Evolutionary conservation across 306 rosid genomes (phyloP), one percentile per base, ranked within the genome.

Genomic region (Dryas alaskensis): DNA sequence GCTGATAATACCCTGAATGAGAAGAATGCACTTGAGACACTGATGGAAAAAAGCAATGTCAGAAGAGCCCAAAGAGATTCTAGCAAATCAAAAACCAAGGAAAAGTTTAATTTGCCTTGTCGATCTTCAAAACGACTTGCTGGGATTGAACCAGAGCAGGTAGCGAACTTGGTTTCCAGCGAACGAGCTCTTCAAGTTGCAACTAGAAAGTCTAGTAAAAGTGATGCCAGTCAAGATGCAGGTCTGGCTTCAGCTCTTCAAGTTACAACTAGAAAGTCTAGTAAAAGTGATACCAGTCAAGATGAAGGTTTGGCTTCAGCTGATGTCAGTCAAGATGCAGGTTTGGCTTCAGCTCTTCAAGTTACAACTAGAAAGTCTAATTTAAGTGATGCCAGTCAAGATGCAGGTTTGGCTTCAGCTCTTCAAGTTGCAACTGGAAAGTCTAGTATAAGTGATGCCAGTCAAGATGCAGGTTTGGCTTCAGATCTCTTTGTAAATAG

Each of bases 71-170:
- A 16, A 50, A 78, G 37, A 44, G 87, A 43, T 25, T 72, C 60
- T 8, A 70, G 87, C 59, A 81, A 76, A 67, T 76, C 82, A 31
- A 84, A 54, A 67, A 62, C 49, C 72, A 74, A 85, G 75, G 81
- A 82, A 68, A 78, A 84, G 17, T 79, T 72, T 71, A 80, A 39
- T 68, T 70, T 80, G 79, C 80, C 81, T 63, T 80, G 71, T 53
- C 89, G 97, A 25, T 87, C 78, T 71, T 93, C 97, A 17, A 89
- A 66, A 40, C 86, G 96, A 80, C 91, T 91, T 76, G 86, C 98
- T 81, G 92, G 91, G 72, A 19, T 60, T 77, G 85, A 79, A 77
- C 90, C 89, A 73, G 86, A 82, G 73, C 81, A 77, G 62, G 70
- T 64, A 76, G 70, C 61, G 52, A 69, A 81, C 63, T 76, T 70